These are phyloP conservation scores for Diaporthe humulicola DNA, from an alignment of 2,329 filamentous ascomycete genomes.

Conservation along the genomic window DNA sequence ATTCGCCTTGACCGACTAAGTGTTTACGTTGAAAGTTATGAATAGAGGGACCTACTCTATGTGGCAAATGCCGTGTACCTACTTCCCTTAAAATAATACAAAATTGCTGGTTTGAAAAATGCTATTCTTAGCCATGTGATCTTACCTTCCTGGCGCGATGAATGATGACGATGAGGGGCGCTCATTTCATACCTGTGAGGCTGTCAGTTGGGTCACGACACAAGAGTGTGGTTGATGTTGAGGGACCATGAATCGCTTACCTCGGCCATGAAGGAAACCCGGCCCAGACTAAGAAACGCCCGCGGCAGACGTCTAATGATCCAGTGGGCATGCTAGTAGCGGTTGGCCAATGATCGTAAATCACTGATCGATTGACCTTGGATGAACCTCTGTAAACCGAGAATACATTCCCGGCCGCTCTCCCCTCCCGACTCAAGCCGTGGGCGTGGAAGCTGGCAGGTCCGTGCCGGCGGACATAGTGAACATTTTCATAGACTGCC, in stretches of 20 bases:
- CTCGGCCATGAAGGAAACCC: not conserved
- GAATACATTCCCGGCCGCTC: not conserved
- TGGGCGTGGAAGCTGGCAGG: too few relatives aligned
- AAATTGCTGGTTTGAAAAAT: not conserved
- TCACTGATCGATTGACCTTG: not conserved
- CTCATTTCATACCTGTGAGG: not conserved
- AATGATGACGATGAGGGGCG: not conserved
- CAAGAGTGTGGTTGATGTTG: not conserved
- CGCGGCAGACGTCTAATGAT: not conserved
- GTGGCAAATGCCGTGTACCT: not conserved
- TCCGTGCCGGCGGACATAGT: not conserved
- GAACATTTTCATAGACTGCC: not conserved
- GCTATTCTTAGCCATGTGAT: not conserved
- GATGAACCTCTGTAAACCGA: not conserved
- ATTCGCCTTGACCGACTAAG: not conserved
- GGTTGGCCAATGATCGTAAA: not conserved
- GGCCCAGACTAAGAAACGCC: not conserved
- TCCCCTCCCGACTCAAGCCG: not conserved
- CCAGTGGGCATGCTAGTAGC: not conserved
- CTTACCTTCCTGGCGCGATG: not conserved
- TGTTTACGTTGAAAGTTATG: not conserved
- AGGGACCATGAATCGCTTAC: not conserved
- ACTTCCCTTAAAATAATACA: not conserved
- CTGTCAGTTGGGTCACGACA: not conserved
- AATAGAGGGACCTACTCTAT: not conserved